Conservation (phyloP, 2,329 filamentous ascomycete species). For the Fusarium dlaminii region DNA sequence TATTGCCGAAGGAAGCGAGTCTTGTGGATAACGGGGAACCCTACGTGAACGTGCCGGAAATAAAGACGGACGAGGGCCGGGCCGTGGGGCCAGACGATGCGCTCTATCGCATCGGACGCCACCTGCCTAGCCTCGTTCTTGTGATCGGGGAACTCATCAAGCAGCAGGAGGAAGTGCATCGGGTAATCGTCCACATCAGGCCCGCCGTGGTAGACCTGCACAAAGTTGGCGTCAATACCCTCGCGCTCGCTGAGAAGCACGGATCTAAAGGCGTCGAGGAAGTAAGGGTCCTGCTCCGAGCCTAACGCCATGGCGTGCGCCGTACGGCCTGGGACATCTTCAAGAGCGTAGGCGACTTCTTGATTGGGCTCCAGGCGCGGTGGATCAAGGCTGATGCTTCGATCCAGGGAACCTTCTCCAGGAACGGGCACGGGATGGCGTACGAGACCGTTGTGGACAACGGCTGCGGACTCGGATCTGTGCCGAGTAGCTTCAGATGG, state of each 20-base stretch:
- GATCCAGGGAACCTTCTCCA: background rate
- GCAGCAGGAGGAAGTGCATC: constrained; percentile 56
- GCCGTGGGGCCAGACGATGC: constrained; percentile 52
- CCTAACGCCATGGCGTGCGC: constrained; percentile 57
- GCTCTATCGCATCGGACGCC: constrained; percentile 55
- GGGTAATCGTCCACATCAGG: constrained; percentile 49
- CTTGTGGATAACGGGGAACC: constrained; percentile 56
- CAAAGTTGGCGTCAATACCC: constrained; percentile 56
- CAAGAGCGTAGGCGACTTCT: constrained; percentile 48
- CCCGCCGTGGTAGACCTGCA: constrained; percentile 53
- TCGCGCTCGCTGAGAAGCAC: constrained; percentile 56
- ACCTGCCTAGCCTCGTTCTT: constrained; percentile 50
- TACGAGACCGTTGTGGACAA: constrained; percentile 42
- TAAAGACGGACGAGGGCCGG: constrained; percentile 55
- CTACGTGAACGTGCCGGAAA: constrained; percentile 57
- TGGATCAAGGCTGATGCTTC: constrained; percentile 1
- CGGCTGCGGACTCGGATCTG: constrained; percentile 29
- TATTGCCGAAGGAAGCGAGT: constrained; percentile 54
- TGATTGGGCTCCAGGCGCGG: constrained; percentile 3
- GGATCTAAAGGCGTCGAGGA: constrained; percentile 58
- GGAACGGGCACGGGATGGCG: constrained; percentile 14
- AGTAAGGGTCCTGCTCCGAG: constrained; percentile 58
- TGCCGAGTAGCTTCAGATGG: constrained; percentile 13
- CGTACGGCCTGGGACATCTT: constrained; percentile 53
- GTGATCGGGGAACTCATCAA: constrained; percentile 56